Evolutionary conservation across 1,284 basidiomycete genomes (phyloP).

Genomic region (Ceratobasidium sp.): DNA sequence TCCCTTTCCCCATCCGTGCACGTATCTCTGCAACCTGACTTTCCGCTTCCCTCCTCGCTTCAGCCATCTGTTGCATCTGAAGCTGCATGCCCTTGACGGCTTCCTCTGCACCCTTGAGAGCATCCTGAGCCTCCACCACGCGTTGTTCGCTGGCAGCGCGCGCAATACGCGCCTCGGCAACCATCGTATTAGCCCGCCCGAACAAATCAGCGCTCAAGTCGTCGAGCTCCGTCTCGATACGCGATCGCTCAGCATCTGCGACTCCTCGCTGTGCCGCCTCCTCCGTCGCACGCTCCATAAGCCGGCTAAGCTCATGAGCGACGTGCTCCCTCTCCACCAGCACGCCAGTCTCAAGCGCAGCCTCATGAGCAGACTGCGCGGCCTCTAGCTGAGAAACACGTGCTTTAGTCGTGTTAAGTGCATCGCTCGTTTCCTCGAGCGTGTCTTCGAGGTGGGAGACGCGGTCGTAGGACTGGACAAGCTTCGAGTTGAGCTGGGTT

Average conservation of each 20-base stretch:
- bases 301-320: slow-evolving; percentile 87
- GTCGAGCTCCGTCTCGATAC: slow-evolving; percentile 87
- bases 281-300: slow-evolving; percentile 94
- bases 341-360: slow-evolving; percentile 85
- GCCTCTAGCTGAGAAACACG: slow-evolving; percentile 77
- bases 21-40: slow-evolving; percentile 60
- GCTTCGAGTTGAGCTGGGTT: slow-evolving; percentile 88
- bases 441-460: slow-evolving; percentile 95
- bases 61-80: slow-evolving; percentile 79
- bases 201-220: slow-evolving; percentile 91
- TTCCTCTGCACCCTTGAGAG: slow-evolving; percentile 85
- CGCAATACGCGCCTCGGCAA: slow-evolving; percentile 86
- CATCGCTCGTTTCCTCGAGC: slow-evolving; percentile 72
- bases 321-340: slow-evolving; percentile 94
- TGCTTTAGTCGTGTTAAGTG: slow-evolving; percentile 66
- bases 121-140: slow-evolving; percentile 80
- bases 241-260: slow-evolving; percentile 81
- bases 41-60: slow-evolving; percentile 71
- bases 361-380: slow-evolving; percentile 79
- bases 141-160: slow-evolving; percentile 83
- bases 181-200: slow-evolving; percentile 91
- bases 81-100: slow-evolving; percentile 84
- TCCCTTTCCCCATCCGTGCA: slow-evolving; percentile 69
- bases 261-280: slow-evolving; percentile 91
- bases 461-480: slow-evolving; percentile 90